Base-by-base conservation (phyloP, 2,329 filamentous ascomycete species). In the Grosmannia serpens region DNA sequence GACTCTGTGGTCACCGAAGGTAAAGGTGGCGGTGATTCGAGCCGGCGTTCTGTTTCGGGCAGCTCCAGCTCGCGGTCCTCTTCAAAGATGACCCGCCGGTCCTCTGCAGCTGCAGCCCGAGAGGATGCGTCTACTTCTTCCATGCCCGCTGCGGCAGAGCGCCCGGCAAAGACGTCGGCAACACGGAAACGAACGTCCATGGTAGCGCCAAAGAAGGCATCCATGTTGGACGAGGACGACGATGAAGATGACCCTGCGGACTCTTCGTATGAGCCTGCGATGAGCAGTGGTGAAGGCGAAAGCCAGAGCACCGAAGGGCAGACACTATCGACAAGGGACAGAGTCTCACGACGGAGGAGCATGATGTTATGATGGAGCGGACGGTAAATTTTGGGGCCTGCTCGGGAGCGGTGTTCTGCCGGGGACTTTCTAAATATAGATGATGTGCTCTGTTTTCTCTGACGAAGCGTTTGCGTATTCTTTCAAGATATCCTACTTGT, bases 311-410 rank as follows among this genome's bases (percentile, higher is more conserved):
- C n/a, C 13, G 65, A 67, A 29, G 68, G 62, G 5, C 65, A 58
- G 20, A 52, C 61, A 2, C 49, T 63, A 24, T 61, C 63, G 4
- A 60, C 62, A 15, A 64, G 65, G 41, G 71, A 73, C 56, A 67
- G 68, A 65, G 58, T 72, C 66, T 73, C 74, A 59, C 72, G 80
- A 65, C 72, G 81, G 63, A 73, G 79, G 64, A 83, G 79, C 67
- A 83, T 82, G 78, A 82, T 84, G 79, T 68, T 83, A 69, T 82
- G 73, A 78, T 24, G 24, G 29, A 29, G 26, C 17, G 22, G 22
- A n/a, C 29, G 27, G 53, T 61, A 59, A 50, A 58, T 65, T 64
- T 65, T 64, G 56, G 33, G 24, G 29, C 13, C 55, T 61, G 47
- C 49, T 27, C 44, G 50, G 9, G 46, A 59, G 8, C 50, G 50